phyloP scores from a whole-genome alignment of 306 rosid species.

The Medicago ruthenica region DNA sequence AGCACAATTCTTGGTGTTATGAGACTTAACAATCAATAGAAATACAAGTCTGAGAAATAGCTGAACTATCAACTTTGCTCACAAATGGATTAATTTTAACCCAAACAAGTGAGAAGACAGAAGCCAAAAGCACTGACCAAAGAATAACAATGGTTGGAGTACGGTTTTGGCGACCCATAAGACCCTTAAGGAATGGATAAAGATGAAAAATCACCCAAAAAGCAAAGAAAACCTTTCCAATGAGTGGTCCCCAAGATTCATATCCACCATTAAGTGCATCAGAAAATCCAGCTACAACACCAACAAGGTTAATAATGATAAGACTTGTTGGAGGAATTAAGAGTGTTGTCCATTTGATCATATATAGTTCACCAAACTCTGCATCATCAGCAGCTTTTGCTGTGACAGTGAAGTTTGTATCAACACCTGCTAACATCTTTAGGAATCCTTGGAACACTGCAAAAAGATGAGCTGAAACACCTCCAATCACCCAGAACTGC shows the following conservation, averaged over 20 bases:
- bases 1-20: constrained; percentile 8
- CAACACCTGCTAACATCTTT: constrained; percentile 88
- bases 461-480: constrained; percentile 95
- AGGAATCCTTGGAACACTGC: constrained; percentile 97
- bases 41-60: constrained; percentile 65
- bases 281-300: constrained; percentile 95
- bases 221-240: constrained; percentile 94
- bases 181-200: constrained; percentile 97
- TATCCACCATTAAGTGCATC: constrained; percentile 94
- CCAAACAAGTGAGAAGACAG: constrained; percentile 95
- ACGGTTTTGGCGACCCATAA: constrained; percentile 96
- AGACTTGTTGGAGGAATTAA: constrained; percentile 92
- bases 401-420: constrained; percentile 96
- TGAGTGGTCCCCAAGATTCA: constrained; percentile 95
- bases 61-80: constrained; percentile 60
- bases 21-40: constrained; percentile 79
- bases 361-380: constrained; percentile 88
- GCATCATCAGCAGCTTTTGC: constrained; percentile 84
- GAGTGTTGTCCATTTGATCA: constrained; percentile 93
- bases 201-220: constrained; percentile 95
- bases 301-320: constrained; percentile 82
- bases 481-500: constrained; percentile 97
- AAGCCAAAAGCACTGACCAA: constrained; percentile 94
- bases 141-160: constrained; percentile 94
- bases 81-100: constrained; percentile 90